These are phyloP conservation scores for Colletotrichum sp. DNA, from an alignment of 2,329 filamentous ascomycete genomes.

Conservation along the genomic window DNA sequence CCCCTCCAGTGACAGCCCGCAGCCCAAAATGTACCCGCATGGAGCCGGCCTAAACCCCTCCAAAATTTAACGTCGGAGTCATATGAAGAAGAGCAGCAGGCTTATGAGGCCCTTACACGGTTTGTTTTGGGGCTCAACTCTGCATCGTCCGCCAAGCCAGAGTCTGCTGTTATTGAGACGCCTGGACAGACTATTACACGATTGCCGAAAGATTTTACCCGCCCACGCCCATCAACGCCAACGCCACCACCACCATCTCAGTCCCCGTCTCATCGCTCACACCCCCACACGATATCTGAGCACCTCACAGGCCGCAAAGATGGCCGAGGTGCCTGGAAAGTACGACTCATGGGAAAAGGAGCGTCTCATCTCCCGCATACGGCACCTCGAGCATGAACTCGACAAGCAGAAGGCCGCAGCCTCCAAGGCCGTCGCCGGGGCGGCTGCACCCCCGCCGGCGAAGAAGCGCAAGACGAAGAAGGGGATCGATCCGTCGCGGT, in stretches of 20 bases:
- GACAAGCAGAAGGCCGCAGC: slow-evolving; percentile 46
- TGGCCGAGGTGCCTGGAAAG: slow-evolving; percentile 30
- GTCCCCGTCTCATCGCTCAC: not conserved
- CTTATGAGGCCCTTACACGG: slow-evolving; percentile 10
- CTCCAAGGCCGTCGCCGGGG: slow-evolving; percentile 9
- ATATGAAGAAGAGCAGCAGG: not conserved
- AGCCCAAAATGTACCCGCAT: slow-evolving; percentile 6
- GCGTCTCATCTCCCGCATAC: slow-evolving; percentile 72
- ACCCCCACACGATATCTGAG: not conserved
- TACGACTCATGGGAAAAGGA: slow-evolving; percentile 74
- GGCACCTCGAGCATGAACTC: slow-evolving; percentile 70
- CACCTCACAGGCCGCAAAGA: slow-evolving; percentile 5
- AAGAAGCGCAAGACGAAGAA: slow-evolving; percentile 42
- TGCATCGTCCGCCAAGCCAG: not conserved
- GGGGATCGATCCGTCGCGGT: slow-evolving; percentile 78
- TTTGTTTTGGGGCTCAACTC: not conserved
- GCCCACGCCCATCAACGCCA: not conserved
- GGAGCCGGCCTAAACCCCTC: not conserved
- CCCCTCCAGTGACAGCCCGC: not conserved
- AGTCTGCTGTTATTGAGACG: not conserved
- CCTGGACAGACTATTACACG: not conserved
- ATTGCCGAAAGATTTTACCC: not conserved
- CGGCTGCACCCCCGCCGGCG: slow-evolving; percentile 11
- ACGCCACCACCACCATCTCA: not conserved
- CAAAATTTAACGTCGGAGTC: not conserved